A percentile compares a stretch with the other conserved stretches of the same genome.
Conservation (phyloP, 2,329 filamentous ascomycete species). For the Claviceps digitariae region DNA sequence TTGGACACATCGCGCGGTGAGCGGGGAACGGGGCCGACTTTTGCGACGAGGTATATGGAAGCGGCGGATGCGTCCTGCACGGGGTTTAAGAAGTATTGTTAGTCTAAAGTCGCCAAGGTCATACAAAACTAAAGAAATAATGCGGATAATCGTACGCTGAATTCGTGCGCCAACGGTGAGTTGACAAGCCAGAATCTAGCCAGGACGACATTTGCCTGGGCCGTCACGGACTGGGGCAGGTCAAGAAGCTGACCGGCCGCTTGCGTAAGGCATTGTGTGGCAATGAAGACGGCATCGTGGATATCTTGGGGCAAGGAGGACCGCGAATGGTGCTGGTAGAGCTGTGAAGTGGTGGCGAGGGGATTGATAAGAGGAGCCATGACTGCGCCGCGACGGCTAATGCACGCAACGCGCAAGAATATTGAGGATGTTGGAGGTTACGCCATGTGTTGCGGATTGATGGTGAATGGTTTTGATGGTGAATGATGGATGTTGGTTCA, state of each 20-base stretch:
- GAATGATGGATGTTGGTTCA: no score
- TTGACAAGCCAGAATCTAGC: conserved; percentile 64
- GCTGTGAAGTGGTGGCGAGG: conserved; percentile 57
- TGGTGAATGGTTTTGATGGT: background rate
- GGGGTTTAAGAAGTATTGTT: background rate
- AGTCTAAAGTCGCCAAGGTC: background rate
- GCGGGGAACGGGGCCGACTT: conserved; percentile 64
- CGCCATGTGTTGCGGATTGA: no score
- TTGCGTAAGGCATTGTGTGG: conserved; percentile 61
- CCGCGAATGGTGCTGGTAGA: conserved; percentile 42
- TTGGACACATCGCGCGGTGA: conserved; percentile 71
- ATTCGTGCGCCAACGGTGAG: conserved; percentile 44
- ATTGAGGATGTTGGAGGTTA: background rate
- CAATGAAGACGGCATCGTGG: conserved; percentile 58
- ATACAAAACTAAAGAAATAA: background rate
- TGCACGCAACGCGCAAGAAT: background rate
- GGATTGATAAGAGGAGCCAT: conserved; percentile 58
- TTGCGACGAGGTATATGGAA: conserved; percentile 66
- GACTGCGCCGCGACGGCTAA: background rate
- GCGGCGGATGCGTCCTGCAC: conserved; percentile 67
- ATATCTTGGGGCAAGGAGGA: conserved; percentile 51
- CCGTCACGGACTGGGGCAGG: conserved; percentile 73
- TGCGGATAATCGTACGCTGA: conserved; percentile 27
- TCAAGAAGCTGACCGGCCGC: conserved; percentile 68
- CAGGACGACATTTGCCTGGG: conserved; percentile 71